phyloP scores from a whole-genome alignment of 305 asterid species.

The Rubia peregrina region DNA sequence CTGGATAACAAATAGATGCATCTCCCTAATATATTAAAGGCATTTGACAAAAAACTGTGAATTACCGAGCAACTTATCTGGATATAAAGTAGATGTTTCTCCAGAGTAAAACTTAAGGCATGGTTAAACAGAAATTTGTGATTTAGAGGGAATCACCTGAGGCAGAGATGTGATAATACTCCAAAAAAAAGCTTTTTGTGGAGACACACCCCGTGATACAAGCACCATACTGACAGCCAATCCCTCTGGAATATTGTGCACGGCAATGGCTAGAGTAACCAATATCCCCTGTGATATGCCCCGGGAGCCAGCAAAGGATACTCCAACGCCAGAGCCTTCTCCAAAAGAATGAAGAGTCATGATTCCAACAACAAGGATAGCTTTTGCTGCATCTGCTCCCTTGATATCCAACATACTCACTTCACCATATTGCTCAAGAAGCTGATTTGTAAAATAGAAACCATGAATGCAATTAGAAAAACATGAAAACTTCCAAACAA shows the following conservation, averaged over 20 bases:
- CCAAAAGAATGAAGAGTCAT: constrained; percentile 99
- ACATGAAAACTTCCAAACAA: not conserved
- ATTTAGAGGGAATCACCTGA: constrained; percentile 43
- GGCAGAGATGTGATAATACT: constrained; percentile 92
- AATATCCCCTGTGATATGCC: constrained; percentile 87
- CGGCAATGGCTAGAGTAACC: constrained; percentile 91
- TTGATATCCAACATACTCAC: constrained; percentile 96
- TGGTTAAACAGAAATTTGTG: not conserved
- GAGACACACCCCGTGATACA: constrained; percentile 96
- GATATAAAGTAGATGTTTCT: not conserved
- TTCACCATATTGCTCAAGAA: constrained; percentile 94
- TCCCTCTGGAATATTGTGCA: constrained; percentile 97
- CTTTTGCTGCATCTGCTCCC: constrained; percentile 97
- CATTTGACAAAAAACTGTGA: too few species aligned
- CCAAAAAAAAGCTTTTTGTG: constrained; percentile 93
- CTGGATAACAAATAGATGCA: not conserved
- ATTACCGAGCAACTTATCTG: not conserved
- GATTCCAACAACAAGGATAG: constrained; percentile 86
- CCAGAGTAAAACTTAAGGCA: not conserved
- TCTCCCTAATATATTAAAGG: not conserved
- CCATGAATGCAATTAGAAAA: not conserved
- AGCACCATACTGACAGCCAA: constrained; percentile 99
- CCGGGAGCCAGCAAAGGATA: constrained; percentile 95
- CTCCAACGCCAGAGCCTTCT: constrained; percentile 99
- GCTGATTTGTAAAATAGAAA: constrained; percentile 29